A percentile compares a stretch with the other conserved stretches of the same genome.
Evolutionary conservation across 1,284 basidiomycete species (phyloP).

Genomic region (Apiotrichum veenhuisii): DNA sequence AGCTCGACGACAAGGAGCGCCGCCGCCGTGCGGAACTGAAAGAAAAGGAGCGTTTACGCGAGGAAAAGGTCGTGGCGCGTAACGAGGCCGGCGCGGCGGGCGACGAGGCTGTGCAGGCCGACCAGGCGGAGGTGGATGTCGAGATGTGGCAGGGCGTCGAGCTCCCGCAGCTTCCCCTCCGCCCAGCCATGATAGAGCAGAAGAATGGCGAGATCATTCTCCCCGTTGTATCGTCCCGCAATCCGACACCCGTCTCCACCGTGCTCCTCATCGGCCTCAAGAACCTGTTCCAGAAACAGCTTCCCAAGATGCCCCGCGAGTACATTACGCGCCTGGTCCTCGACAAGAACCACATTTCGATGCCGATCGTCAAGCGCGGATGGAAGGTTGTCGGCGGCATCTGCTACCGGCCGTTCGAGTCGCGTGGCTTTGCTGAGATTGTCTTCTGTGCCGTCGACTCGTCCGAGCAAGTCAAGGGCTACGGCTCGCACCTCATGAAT

Average conservation of each 20-base stretch:
- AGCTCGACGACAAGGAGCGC: constrained; percentile 42
- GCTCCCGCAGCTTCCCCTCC: constrained; percentile 44
- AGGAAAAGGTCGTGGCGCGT: constrained; percentile 70
- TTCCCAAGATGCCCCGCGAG: constrained; percentile 98
- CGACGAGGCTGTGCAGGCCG: constrained; percentile 9
- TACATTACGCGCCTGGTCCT: constrained; percentile 96
- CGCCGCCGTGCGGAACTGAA: constrained; percentile 53
- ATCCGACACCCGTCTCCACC: constrained; percentile 67
- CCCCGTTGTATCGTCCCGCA: constrained; percentile 74
- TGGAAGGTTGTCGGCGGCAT: constrained; percentile 97
- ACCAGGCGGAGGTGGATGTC: constrained; percentile 27
- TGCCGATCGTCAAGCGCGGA: constrained; percentile 94
- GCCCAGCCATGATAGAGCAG: constrained; percentile 78
- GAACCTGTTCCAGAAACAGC: constrained; percentile 93
- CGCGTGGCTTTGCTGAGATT: constrained; percentile 93
- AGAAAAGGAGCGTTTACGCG: constrained; percentile 62
- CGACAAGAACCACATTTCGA: constrained; percentile 82
- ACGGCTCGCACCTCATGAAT: constrained; percentile 98
- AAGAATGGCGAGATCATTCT: constrained; percentile 80
- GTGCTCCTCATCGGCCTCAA: constrained; percentile 91
- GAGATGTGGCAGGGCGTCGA: constrained; percentile 46
- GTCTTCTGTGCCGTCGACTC: constrained; percentile 98
- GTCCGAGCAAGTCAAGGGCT: constrained; percentile 97
- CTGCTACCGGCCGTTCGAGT: constrained; percentile 93
- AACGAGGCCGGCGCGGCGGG: constrained; percentile 57